Evolutionary conservation across 257 asterid genomes (phyloP).

Genomic region (Nicotiana tomentosiformis): DNA sequence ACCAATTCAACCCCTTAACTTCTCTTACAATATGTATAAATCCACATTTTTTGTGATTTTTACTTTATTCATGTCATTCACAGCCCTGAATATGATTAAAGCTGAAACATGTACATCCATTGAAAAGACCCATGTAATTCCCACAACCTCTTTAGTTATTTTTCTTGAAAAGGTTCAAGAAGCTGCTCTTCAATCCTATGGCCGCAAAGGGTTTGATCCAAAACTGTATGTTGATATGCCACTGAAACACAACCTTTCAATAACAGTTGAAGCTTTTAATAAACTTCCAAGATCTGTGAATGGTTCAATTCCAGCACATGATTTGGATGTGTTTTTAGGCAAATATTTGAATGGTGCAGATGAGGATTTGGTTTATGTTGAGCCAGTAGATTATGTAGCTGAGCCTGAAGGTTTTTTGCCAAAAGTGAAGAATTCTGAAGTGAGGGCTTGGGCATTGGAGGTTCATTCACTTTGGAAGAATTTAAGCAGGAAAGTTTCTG

Average conservation of each 20-base stretch:
- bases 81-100: slow-evolving; percentile 3
- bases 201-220: slow-evolving; percentile 58
- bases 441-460: slow-evolving; percentile 74
- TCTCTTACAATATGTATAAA: slow-evolving; percentile 6
- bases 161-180: slow-evolving; percentile 64
- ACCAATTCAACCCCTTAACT: background rate
- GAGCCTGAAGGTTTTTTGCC: slow-evolving; percentile 62
- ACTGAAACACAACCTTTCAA: slow-evolving; percentile 36
- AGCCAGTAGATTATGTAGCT: slow-evolving; percentile 55
- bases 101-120: slow-evolving; percentile 4
- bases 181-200: slow-evolving; percentile 48
- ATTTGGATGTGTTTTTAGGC: slow-evolving; percentile 30
- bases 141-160: slow-evolving; percentile 46
- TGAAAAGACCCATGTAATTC: slow-evolving; percentile 43
- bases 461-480: slow-evolving; percentile 78
- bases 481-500: slow-evolving; percentile 69
- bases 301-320: slow-evolving; percentile 35
- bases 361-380: slow-evolving; percentile 43
- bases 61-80: background rate
- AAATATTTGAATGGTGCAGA: slow-evolving; percentile 37
- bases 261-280: slow-evolving; percentile 34
- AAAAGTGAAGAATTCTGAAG: slow-evolving; percentile 38
- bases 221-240: slow-evolving; percentile 75
- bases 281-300: slow-evolving; percentile 24
- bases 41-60: background rate